Evolutionary conservation across 768 basidiomycete genomes (phyloP), one percentile per base, ranked within the genome.

Genomic region (Macrolepiota dolichaula): DNA sequence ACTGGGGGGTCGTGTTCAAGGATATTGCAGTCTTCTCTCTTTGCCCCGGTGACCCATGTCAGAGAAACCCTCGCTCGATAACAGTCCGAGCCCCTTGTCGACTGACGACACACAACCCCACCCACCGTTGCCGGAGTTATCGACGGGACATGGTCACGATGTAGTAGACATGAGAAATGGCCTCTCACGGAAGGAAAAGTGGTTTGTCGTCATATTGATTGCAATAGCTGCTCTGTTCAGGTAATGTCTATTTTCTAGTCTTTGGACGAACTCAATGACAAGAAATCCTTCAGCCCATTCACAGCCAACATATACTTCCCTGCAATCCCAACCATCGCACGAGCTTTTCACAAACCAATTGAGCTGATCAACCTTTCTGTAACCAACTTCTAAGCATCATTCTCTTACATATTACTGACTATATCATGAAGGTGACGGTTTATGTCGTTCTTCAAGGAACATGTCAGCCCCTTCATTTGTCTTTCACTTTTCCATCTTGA

Each of bases 291-390:
- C 55, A 88, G 87, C 67, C 88, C 89, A 0, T 73, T 92, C 13
- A 89, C 90, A 1, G 80, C 88, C 5, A 91, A 86, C 60, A 88
- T 92, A 56, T 93, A 92, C 69, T 83, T 91, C 49, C 91, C 91
- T 5, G 89, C 86, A 13, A 87, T 95, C 35, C 92, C 91, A 1
- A 77, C 82, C 0, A 73, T 94, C 19, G 78, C 86, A 0, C 64
- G 63, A 32, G 86, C 76, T 3, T 91, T 95, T 67, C 69, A 85
- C 66, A 83, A 84, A 61, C 82, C 86, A 0, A 80, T 79, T 13
- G 89, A 91, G 65, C 75, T 86, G 10, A 92, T 94, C 44, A 93
- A 92, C 69, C 69, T 94, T 36, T 90, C 91, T 6, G 87, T 93
- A 62, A 57, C 40, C 3, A 37, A 36, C 42, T 24, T 27, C 25